These are phyloP conservation scores for Aspergillus nomiae DNA, from an alignment of 2,329 filamentous ascomycete genomes.

Conservation along the genomic window DNA sequence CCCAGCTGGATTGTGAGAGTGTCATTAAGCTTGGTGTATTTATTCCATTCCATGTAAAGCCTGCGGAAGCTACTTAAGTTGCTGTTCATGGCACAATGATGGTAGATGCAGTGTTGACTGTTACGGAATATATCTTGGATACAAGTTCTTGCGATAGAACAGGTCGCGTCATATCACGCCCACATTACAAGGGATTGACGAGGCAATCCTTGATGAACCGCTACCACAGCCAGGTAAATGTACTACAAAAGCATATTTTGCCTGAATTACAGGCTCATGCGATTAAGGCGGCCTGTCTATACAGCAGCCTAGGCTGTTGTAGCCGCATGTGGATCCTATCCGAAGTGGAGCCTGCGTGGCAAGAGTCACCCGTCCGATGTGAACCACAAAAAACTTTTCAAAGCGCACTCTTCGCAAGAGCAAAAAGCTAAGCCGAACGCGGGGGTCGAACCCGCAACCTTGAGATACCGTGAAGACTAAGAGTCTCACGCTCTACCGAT, in stretches of 20 bases:
- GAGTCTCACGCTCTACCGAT: conserved; percentile 53
- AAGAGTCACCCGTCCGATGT: background rate
- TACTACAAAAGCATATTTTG: background rate
- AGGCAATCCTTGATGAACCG: background rate
- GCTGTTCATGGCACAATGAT: background rate
- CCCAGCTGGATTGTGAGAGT: background rate
- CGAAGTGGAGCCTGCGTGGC: background rate
- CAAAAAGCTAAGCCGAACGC: conserved; percentile 39
- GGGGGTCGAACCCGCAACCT: conserved; percentile 47
- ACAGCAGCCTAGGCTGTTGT: background rate
- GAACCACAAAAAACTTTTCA: conserved; percentile 1
- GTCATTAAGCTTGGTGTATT: background rate
- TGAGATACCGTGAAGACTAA: conserved; percentile 38
- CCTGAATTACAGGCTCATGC: background rate
- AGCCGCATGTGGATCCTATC: background rate
- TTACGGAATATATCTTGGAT: background rate
- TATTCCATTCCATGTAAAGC: background rate
- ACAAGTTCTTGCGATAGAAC: background rate
- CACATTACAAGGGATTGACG: background rate
- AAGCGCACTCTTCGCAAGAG: background rate
- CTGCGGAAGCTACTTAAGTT: background rate
- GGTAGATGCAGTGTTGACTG: background rate
- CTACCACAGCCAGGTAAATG: background rate
- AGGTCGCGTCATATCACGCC: background rate
- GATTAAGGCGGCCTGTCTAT: background rate